Conservation (phyloP, 495 filamentous ascomycete species). For the Penicillium silybi region DNA sequence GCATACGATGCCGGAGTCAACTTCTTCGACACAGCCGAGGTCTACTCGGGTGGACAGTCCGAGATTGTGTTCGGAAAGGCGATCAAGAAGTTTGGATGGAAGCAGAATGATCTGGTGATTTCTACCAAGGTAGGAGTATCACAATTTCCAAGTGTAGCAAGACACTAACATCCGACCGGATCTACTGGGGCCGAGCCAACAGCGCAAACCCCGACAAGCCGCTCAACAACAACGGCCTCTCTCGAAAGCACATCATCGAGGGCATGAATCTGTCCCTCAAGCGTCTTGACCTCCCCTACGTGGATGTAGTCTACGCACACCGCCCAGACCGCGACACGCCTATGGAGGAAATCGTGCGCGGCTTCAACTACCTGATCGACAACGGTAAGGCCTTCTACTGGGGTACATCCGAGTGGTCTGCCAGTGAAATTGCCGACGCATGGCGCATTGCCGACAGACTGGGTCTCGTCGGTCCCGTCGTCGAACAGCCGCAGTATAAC, state of each 20-base stretch:
- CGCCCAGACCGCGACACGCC: conserved; percentile 78
- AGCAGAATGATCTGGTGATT: conserved; percentile 76
- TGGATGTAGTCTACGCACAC: conserved; percentile 83
- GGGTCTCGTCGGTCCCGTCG: conserved; percentile 72
- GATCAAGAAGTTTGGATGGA: conserved; percentile 59
- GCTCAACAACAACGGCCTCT: conserved; percentile 73
- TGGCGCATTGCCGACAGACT: conserved; percentile 70
- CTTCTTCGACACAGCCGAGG: conserved; percentile 59
- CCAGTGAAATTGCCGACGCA: conserved; percentile 74
- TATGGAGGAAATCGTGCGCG: conserved; percentile 83
- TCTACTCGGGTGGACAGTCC: conserved; percentile 55
- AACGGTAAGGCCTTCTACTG: conserved; percentile 82
- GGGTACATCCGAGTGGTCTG: conserved; percentile 86
- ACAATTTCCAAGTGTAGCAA: neutral
- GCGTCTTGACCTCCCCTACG: conserved; percentile 63
- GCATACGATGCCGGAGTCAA: conserved; percentile 75
- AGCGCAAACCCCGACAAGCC: conserved; percentile 57
- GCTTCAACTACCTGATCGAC: conserved; percentile 76
- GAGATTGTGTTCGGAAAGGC: conserved; percentile 73
- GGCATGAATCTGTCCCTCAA: conserved; percentile 59
- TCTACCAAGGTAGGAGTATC: conserved; percentile 64
- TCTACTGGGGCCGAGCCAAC: conserved; percentile 64
- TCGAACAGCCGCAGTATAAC: conserved; percentile 87
- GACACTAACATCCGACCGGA: conserved; percentile 29
- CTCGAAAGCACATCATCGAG: conserved; percentile 80